Conservation (phyloP, 352 stramenopile genomes). For the Aphanomyces astaci region DNA sequence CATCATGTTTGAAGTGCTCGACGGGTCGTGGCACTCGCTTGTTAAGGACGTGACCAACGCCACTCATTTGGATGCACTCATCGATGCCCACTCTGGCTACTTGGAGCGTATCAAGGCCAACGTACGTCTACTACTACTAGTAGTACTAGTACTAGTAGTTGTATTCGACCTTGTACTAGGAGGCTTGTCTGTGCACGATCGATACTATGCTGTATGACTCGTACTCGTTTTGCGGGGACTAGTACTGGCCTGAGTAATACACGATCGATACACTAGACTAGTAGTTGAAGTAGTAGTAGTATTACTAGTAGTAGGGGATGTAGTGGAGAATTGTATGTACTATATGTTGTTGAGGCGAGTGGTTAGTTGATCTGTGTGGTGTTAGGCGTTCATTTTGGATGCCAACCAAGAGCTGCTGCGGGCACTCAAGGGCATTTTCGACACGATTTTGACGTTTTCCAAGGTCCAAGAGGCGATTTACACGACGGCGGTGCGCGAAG, state of each 20-base stretch:
- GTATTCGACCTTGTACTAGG: no score
- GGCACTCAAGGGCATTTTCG: conserved; percentile 76
- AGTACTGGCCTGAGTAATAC: no score
- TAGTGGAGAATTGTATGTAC: no score
- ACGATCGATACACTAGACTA: no score
- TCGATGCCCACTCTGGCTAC: conserved; percentile 94
- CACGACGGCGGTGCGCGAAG: conserved; percentile 61
- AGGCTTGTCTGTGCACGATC: no score
- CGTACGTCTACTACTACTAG: no score
- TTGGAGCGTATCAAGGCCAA: conserved; percentile 86
- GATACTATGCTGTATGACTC: no score
- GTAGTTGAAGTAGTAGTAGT: no score
- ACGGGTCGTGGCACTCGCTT: conserved; percentile 91
- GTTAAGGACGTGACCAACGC: conserved; percentile 84
- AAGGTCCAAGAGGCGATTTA: conserved; percentile 77
- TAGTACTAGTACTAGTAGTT: no score
- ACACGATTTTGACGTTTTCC: conserved; percentile 75
- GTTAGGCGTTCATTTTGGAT: conserved; percentile 77
- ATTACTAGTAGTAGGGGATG: no score
- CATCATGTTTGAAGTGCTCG: conserved; percentile 97
- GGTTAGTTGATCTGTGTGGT: not conserved
- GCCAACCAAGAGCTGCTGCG: conserved; percentile 59
- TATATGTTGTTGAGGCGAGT: not conserved
- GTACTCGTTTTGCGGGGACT: no score
- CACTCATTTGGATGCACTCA: conserved; percentile 92